Evolutionary conservation across 495 filamentous ascomycete genomes (phyloP).

Genomic region (Staphylotrichum tortipilum): DNA sequence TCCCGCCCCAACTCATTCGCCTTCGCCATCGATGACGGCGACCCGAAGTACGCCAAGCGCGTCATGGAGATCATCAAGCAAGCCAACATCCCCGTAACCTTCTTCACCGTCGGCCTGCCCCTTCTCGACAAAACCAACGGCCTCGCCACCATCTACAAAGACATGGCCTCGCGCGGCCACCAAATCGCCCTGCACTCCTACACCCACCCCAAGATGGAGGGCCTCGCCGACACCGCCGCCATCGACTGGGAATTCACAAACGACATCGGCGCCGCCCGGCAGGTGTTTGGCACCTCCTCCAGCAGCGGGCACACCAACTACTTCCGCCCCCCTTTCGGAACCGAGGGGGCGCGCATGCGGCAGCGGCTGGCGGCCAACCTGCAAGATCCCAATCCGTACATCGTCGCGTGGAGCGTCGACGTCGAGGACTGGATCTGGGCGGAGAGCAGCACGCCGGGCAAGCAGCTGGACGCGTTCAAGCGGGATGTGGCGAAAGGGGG

Average conservation of each 20-base stretch:
- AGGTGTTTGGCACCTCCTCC: constrained; percentile 40
- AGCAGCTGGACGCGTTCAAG: constrained; percentile 67
- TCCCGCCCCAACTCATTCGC: constrained; percentile 66
- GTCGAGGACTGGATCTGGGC: constrained; percentile 76
- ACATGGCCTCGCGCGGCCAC: constrained; percentile 58
- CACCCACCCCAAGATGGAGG: constrained; percentile 70
- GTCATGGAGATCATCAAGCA: constrained; percentile 58
- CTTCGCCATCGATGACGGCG: constrained; percentile 74
- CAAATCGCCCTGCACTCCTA: constrained; percentile 68
- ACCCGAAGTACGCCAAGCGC: constrained; percentile 50
- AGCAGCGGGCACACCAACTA: constrained; percentile 42
- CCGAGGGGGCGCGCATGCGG: constrained; percentile 61
- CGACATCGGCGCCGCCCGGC: constrained; percentile 49
- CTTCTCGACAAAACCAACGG: constrained; percentile 52
- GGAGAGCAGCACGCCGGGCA: constrained; percentile 53
- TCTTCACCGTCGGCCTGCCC: constrained; percentile 67
- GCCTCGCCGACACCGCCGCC: constrained; percentile 42
- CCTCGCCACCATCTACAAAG: constrained; percentile 54
- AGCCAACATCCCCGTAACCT: constrained; percentile 60
- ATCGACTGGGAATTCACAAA: constrained; percentile 66
- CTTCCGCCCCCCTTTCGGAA: constrained; percentile 73
- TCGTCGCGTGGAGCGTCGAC: constrained; percentile 70
- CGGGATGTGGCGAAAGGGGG: constrained; percentile 57
- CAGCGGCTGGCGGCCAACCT: constrained; percentile 50
- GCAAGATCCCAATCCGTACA: constrained; percentile 38